phyloP scores from a whole-genome alignment of 1,284 basidiomycete species.

The Microbotryomycetes sp. region DNA sequence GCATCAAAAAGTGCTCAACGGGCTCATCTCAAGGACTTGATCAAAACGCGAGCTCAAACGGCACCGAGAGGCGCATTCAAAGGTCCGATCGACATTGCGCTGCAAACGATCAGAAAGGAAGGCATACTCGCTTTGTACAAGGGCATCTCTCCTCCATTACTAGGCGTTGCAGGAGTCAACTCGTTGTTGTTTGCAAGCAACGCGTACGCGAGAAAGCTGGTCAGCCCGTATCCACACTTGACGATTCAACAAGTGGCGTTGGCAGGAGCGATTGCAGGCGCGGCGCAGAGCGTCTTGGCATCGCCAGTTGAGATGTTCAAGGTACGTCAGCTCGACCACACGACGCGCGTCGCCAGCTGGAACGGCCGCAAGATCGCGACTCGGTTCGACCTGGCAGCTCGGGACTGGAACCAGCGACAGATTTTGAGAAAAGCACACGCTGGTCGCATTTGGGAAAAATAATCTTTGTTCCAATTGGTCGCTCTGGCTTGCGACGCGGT shows the following conservation, averaged over 20 bases:
- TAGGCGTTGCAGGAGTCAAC: constrained; percentile 95
- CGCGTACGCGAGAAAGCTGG: constrained; percentile 65
- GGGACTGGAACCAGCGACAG: no score
- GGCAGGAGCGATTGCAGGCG: constrained; percentile 86
- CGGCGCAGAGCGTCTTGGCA: constrained; percentile 75
- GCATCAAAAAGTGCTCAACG: background rate
- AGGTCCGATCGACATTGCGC: constrained; percentile 82
- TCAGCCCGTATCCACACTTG: constrained; percentile 78
- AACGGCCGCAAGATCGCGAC: no score
- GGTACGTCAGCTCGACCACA: constrained; percentile 5
- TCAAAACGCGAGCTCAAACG: constrained; percentile 57
- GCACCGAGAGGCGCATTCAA: constrained; percentile 53
- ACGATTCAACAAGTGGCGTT: constrained; percentile 68
- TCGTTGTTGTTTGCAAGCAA: constrained; percentile 90
- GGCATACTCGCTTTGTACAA: constrained; percentile 88
- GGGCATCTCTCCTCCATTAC: constrained; percentile 81
- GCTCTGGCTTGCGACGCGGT: no score
- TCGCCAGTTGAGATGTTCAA: constrained; percentile 55
- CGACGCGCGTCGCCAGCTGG: no score
- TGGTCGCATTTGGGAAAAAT: no score
- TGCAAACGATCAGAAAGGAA: constrained; percentile 73
- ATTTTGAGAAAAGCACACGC: no score
- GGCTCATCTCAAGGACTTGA: constrained; percentile 52
- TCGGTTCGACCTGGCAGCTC: no score
- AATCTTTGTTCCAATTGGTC: no score